phyloP scores from a whole-genome alignment of 140 eudicot species.

The Anethum foeniculum region DNA sequence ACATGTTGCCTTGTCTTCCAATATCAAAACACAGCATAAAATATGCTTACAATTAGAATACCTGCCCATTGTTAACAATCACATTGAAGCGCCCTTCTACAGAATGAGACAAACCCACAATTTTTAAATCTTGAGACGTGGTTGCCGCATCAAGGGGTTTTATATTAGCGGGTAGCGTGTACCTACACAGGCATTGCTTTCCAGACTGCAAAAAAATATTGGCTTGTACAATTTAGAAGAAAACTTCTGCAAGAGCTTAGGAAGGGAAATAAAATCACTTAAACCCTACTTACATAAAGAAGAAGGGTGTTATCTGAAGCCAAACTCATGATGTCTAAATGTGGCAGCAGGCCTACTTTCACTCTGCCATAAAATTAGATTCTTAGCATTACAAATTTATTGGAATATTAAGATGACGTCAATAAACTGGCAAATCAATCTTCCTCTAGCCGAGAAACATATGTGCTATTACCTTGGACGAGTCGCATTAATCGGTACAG shows the following conservation, averaged over 20 bases:
- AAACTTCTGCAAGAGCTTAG: neutral
- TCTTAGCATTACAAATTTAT: neutral
- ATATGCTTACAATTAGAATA: slow-evolving; percentile 22
- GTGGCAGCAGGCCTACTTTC: slow-evolving; percentile 66
- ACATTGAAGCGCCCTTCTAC: slow-evolving; percentile 87
- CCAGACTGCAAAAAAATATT: slow-evolving; percentile 60
- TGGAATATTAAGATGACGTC: neutral
- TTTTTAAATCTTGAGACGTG: slow-evolving; percentile 40
- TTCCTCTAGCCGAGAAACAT: slow-evolving; percentile 2
- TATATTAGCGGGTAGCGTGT: slow-evolving; percentile 42
- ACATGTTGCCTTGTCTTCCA: neutral
- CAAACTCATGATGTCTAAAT: slow-evolving; percentile 65
- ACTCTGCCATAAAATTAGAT: slow-evolving; percentile 31
- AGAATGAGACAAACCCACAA: slow-evolving; percentile 75
- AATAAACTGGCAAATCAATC: slow-evolving; percentile 8
- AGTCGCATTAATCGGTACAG: slow-evolving; percentile 83
- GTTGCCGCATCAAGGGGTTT: slow-evolving; percentile 36
- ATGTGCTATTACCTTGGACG: slow-evolving; percentile 61
- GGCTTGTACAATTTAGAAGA: slow-evolving; percentile 8
- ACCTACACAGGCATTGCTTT: slow-evolving; percentile 83
- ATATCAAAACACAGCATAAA: neutral
- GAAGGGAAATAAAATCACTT: neutral
- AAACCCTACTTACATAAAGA: slow-evolving; percentile 63
- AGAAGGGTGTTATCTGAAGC: slow-evolving; percentile 67
- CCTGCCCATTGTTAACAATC: slow-evolving; percentile 68